Evolutionary conservation across 331 rosid species (phyloP).

Genomic region (Rosa hybrid): DNA sequence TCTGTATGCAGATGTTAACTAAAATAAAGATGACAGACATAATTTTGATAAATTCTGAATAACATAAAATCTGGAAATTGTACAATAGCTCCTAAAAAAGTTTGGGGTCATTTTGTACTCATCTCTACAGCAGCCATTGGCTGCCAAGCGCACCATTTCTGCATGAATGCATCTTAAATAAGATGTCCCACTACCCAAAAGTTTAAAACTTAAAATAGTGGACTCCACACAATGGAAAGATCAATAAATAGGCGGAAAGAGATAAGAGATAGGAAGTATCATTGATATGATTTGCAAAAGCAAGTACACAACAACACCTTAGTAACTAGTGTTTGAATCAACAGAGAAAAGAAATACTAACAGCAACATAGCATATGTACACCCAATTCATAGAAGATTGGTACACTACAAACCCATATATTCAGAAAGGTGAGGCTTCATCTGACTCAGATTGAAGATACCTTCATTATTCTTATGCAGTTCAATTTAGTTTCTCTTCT

Average conservation of each 20-base stretch:
- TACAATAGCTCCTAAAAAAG: background rate
- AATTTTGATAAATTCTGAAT: background rate
- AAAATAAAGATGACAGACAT: too few relatives aligned
- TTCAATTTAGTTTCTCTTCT: slow-evolving; percentile 68
- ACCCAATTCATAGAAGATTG: background rate
- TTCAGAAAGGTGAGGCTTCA: slow-evolving; percentile 52
- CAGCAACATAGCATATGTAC: background rate
- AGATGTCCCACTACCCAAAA: background rate
- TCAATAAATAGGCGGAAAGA: background rate
- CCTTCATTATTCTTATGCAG: slow-evolving; percentile 75
- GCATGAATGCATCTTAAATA: background rate
- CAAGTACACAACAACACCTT: slow-evolving; percentile 7
- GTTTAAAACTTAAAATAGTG: too few relatives aligned
- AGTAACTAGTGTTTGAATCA: background rate
- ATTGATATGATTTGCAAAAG: background rate
- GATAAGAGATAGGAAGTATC: background rate
- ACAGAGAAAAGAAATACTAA: background rate
- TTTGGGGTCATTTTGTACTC: background rate
- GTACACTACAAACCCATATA: slow-evolving; percentile 1
- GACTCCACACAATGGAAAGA: too few relatives aligned
- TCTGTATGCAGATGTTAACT: background rate
- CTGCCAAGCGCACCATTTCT: background rate
- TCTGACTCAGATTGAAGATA: slow-evolving; percentile 60
- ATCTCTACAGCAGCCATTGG: background rate
- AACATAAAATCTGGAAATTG: background rate